Evolutionary conservation across 2,329 filamentous ascomycete species (phyloP).

Genomic region (Reticulascus tulasneorum): DNA sequence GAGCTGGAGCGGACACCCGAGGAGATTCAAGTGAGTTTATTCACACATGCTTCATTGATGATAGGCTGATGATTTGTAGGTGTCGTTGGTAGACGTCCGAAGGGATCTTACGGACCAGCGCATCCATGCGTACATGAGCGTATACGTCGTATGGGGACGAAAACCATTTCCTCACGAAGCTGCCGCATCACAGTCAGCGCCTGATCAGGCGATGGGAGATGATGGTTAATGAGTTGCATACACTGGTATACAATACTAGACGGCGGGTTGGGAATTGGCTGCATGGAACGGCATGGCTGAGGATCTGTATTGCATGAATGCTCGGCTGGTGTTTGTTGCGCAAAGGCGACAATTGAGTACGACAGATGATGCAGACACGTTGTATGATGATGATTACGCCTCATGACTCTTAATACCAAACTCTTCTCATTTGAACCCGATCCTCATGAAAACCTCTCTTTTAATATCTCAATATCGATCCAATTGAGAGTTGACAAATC

Average conservation of each 20-base stretch:
- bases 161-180: constrained; percentile 39
- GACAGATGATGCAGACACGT: too few species aligned
- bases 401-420: neutral
- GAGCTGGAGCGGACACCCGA: constrained; percentile 35
- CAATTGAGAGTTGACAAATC: neutral
- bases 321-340: too few species aligned
- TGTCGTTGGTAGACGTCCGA: constrained; percentile 45
- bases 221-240: too few species aligned
- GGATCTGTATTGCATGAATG: too few species aligned
- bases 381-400: constrained; percentile 2
- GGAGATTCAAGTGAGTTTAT: constrained; percentile 43
- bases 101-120: constrained; percentile 40
- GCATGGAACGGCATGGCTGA: too few species aligned
- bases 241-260: too few species aligned
- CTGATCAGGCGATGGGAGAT: too few species aligned
- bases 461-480: neutral
- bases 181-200: too few species aligned
- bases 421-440: neutral
- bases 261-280: too few species aligned
- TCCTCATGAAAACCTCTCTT: neutral
- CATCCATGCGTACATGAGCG: constrained; percentile 45
- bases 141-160: constrained; percentile 48
- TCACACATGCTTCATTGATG: neutral
- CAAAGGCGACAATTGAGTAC: neutral
- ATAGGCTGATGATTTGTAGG: constrained; percentile 25